A percentile compares a stretch with the other conserved stretches of the same genome.
These are phyloP conservation scores for Colletotrichum sp. DNA, from an alignment of 2,329 filamentous ascomycete genomes.

Conservation along the genomic window DNA sequence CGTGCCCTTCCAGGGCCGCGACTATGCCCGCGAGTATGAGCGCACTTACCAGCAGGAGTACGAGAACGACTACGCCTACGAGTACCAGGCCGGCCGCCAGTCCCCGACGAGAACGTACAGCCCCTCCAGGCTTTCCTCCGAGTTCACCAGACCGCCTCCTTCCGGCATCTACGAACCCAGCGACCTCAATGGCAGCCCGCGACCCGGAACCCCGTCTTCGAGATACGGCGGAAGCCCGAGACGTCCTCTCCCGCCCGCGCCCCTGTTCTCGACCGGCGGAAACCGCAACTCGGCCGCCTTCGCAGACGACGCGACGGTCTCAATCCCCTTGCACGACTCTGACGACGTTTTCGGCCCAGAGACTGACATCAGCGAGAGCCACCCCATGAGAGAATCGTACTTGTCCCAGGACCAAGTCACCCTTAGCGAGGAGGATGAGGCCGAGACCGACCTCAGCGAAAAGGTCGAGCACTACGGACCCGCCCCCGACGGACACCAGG, in stretches of 20 bases:
- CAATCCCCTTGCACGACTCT: conserved; percentile 71
- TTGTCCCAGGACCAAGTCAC: conserved; percentile 58
- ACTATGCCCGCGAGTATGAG: conserved; percentile 35
- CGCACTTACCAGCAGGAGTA: conserved; percentile 23
- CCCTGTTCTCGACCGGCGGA: conserved; percentile 72
- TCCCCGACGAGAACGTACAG: conserved; percentile 67
- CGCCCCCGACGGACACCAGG: conserved; percentile 85
- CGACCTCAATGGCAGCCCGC: conserved; percentile 86
- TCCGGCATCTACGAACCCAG: conserved; percentile 81
- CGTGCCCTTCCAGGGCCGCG: conserved; percentile 56
- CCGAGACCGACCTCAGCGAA: conserved; percentile 43
- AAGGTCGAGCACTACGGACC: conserved; percentile 85
- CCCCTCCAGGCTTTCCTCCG: conserved; percentile 56
- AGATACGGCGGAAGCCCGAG: conserved; percentile 87
- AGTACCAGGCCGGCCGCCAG: conserved; percentile 5
- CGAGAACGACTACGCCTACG: conserved; percentile 14
- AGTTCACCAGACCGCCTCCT: conserved; percentile 75
- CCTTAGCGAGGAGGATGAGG: conserved; percentile 49
- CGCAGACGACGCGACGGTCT: conserved; percentile 72
- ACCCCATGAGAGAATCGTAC: conserved; percentile 61
- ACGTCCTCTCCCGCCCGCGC: conserved; percentile 85
- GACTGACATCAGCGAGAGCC: conserved; percentile 57
- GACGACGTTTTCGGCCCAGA: conserved; percentile 78
- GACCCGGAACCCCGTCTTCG: conserved; percentile 89
- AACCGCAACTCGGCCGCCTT: conserved; percentile 55